phyloP scores from a whole-genome alignment of 345 rosid genomes.

The Aquilaria malaccensis region DNA sequence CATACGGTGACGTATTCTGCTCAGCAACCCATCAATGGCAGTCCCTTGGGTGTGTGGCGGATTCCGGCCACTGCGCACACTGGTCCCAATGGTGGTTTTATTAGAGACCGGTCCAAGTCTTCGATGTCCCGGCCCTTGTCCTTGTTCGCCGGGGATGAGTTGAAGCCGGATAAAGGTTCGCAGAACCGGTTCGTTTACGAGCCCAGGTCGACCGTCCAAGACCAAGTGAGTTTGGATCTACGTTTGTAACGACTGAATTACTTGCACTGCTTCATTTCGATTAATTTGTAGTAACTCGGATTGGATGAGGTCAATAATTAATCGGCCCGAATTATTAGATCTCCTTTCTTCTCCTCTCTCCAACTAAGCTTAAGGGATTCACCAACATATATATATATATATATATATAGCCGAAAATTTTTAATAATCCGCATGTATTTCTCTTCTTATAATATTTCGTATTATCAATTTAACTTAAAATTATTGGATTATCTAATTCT shows the following conservation, averaged over 20 bases:
- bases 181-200: constrained; percentile 40
- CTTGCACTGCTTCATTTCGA: no score
- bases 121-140: constrained; percentile 11
- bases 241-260: constrained; percentile 12
- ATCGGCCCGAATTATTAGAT: no score
- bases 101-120: constrained; percentile 10
- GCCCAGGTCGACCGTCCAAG: constrained; percentile 4
- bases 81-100: constrained; percentile 7
- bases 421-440: no score
- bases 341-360: no score
- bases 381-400: no score
- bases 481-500: no score
- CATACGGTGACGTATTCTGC: constrained; percentile 1
- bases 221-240: constrained; percentile 31
- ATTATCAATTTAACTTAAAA: no score
- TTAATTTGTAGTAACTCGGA: no score
- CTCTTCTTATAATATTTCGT: no score
- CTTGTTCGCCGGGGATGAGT: constrained; percentile 12
- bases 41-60: constrained; percentile 20
- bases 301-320: no score
- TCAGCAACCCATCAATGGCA: constrained; percentile 7
- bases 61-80: constrained; percentile 1
- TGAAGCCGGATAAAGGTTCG: constrained; percentile 18
- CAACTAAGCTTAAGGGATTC: no score
- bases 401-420: no score